Conservation (phyloP, 1,139 yeast species). For the Debaryomyces fabryi region DNA sequence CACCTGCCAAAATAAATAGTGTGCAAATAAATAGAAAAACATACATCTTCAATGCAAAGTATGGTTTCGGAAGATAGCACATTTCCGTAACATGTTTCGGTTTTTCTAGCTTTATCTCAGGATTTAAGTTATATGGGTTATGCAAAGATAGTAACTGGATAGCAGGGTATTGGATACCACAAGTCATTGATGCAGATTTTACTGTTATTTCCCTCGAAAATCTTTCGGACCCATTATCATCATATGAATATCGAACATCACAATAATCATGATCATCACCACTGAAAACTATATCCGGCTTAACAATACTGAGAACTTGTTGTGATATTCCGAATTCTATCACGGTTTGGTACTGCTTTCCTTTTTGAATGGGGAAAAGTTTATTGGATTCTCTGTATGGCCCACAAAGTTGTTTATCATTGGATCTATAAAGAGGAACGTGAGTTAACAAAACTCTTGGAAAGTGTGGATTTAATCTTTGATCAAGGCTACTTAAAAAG, state of each 20-base stretch:
- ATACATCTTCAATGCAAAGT: slow-evolving; percentile 50
- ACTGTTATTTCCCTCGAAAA: slow-evolving; percentile 78
- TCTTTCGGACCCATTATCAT: slow-evolving; percentile 29
- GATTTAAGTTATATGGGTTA: slow-evolving; percentile 41
- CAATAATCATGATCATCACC: slow-evolving; percentile 99
- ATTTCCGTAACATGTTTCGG: slow-evolving; percentile 47
- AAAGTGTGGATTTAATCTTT: slow-evolving; percentile 27
- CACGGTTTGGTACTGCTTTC: slow-evolving; percentile 61
- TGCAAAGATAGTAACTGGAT: slow-evolving; percentile 75
- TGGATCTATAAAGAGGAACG: slow-evolving; percentile 51
- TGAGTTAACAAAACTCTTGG: slow-evolving; percentile 71
- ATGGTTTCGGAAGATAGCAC: slow-evolving; percentile 78
- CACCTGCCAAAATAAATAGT: background rate
- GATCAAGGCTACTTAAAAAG: slow-evolving; percentile 29
- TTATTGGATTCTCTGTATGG: slow-evolving; percentile 50
- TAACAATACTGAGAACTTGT: slow-evolving; percentile 54
- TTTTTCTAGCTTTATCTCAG: slow-evolving; percentile 5
- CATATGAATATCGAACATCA: slow-evolving; percentile 63
- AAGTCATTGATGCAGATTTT: slow-evolving; percentile 89
- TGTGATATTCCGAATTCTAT: slow-evolving; percentile 58
- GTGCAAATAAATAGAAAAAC: slow-evolving; percentile 16
- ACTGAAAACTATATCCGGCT: slow-evolving; percentile 73
- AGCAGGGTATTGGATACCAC: slow-evolving; percentile 85
- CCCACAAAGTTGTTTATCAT: slow-evolving; percentile 42
- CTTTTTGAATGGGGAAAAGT: slow-evolving; percentile 68